Evolutionary conservation across 768 basidiomycete species (phyloP).

Genomic region (Lactifluus volemus): DNA sequence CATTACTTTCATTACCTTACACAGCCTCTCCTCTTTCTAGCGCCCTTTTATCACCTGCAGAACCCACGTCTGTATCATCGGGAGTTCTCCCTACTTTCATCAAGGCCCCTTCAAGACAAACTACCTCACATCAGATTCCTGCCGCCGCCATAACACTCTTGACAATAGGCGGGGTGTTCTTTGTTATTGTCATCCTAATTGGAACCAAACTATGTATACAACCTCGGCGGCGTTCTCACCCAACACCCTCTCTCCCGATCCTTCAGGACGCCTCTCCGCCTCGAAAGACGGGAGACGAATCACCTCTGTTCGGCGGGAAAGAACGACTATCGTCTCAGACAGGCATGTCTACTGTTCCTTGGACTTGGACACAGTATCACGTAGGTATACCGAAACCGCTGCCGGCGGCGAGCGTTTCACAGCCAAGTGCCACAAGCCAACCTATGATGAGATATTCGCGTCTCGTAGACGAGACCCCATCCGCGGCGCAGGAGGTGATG

Average conservation of each 20-base stretch:
- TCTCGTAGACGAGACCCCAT: neutral
- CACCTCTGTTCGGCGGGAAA: constrained; percentile 72
- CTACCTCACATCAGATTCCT: constrained; percentile 32
- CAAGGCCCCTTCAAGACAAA: constrained; percentile 5
- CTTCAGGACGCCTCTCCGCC: constrained; percentile 47
- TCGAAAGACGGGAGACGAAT: constrained; percentile 45
- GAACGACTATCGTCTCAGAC: constrained; percentile 43
- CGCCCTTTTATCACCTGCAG: neutral
- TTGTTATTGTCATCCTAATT: constrained; percentile 42
- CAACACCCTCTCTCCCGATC: constrained; percentile 69
- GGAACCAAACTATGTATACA: constrained; percentile 39
- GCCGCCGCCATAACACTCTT: constrained; percentile 44
- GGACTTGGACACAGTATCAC: constrained; percentile 36
- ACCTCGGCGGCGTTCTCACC: constrained; percentile 44
- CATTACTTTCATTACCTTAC: neutral
- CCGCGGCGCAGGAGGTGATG: constrained; percentile 4
- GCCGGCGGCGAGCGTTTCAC: neutral
- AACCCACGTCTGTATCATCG: constrained; percentile 4
- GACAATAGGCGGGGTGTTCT: constrained; percentile 41
- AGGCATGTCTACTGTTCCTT: constrained; percentile 36
- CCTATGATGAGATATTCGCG: constrained; percentile 7
- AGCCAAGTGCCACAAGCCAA: neutral
- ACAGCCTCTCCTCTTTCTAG: constrained; percentile 1
- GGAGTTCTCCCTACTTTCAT: constrained; percentile 8
- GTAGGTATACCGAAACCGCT: constrained; percentile 16